phyloP scores from a whole-genome alignment of 2,329 filamentous ascomycete species.

The Pseudocercospora macadamiae region DNA sequence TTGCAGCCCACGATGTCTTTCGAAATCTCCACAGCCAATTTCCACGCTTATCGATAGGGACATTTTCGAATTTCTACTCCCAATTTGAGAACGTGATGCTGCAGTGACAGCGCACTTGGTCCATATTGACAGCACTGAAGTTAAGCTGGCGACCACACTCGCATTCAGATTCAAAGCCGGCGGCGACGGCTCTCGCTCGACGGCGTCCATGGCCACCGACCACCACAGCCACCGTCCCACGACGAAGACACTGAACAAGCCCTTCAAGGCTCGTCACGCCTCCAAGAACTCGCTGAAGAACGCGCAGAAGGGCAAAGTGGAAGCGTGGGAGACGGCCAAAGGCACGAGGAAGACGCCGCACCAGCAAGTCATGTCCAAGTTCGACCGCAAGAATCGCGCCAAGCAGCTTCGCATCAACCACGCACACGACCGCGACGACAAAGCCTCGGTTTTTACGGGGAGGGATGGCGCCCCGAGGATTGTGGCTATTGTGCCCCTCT shows the following conservation, averaged over 20 bases:
- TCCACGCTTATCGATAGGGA: constrained; percentile 13
- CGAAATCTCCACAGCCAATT: neutral
- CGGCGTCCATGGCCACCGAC: constrained; percentile 53
- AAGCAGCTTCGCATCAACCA: constrained; percentile 87
- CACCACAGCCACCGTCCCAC: constrained; percentile 88
- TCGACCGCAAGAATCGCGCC: constrained; percentile 91
- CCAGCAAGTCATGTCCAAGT: constrained; percentile 96
- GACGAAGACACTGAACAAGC: constrained; percentile 84
- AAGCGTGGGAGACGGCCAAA: constrained; percentile 65
- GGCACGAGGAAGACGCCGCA: constrained; percentile 79
- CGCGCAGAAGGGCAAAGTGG: constrained; percentile 81
- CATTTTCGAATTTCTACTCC: neutral
- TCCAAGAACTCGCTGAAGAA: constrained; percentile 88
- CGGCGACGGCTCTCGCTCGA: constrained; percentile 65
- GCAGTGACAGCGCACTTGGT: neutral
- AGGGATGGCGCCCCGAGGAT: constrained; percentile 84
- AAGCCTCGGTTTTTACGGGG: constrained; percentile 80
- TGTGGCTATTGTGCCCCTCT: constrained; percentile 85
- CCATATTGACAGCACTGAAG: neutral
- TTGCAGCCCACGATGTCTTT: neutral
- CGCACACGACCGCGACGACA: constrained; percentile 77
- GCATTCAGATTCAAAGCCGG: constrained; percentile 89
- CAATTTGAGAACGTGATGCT: neutral
- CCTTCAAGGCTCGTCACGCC: constrained; percentile 89
- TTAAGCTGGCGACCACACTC: constrained; percentile 34